A percentile compares a stretch with the other conserved stretches of the same genome.
phyloP scores from a whole-genome alignment of 768 basidiomycete species.

The Pleurotus pulmonarius region DNA sequence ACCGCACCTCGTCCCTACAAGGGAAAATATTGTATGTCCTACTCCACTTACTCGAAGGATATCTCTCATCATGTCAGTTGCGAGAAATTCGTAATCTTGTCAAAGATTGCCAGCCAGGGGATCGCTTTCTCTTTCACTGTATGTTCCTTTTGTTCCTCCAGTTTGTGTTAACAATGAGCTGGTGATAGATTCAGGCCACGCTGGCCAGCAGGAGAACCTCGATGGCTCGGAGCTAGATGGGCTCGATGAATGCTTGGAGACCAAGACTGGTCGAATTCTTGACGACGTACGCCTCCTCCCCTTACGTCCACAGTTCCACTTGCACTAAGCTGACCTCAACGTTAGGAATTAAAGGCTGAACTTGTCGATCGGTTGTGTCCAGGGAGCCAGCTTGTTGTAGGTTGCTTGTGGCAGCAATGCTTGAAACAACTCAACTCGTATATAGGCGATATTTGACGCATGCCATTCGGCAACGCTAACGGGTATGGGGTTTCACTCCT shows the following conservation, averaged over 20 bases:
- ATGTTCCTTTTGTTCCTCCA: too few relatives aligned
- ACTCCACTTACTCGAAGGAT: too few relatives aligned
- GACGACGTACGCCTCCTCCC: background rate
- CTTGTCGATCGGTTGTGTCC: conserved; percentile 17
- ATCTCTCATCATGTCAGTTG: too few relatives aligned
- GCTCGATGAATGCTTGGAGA: conserved; percentile 28
- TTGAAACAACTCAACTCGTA: too few relatives aligned
- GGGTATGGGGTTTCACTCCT: too few relatives aligned
- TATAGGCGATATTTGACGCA: conserved; percentile 13
- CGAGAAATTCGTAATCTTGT: conserved; percentile 41
- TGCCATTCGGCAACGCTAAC: conserved; percentile 21
- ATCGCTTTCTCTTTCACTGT: conserved; percentile 56
- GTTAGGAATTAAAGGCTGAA: conserved; percentile 9
- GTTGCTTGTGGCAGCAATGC: background rate
- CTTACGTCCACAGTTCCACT: too few relatives aligned
- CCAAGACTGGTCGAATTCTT: background rate
- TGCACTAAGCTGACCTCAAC: too few relatives aligned
- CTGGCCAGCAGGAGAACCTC: conserved; percentile 27
- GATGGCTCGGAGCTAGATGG: conserved; percentile 39
- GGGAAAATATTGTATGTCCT: conserved; percentile 43
- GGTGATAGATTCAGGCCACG: conserved; percentile 40
- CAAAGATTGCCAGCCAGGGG: conserved; percentile 37
- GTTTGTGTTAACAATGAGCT: too few relatives aligned
- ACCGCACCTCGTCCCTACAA: conserved; percentile 33
- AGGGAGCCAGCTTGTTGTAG: conserved; percentile 15